These are phyloP conservation scores for Phlebiopsis gigantea DNA, from an alignment of 768 basidiomycete species.

Conservation along the genomic window DNA sequence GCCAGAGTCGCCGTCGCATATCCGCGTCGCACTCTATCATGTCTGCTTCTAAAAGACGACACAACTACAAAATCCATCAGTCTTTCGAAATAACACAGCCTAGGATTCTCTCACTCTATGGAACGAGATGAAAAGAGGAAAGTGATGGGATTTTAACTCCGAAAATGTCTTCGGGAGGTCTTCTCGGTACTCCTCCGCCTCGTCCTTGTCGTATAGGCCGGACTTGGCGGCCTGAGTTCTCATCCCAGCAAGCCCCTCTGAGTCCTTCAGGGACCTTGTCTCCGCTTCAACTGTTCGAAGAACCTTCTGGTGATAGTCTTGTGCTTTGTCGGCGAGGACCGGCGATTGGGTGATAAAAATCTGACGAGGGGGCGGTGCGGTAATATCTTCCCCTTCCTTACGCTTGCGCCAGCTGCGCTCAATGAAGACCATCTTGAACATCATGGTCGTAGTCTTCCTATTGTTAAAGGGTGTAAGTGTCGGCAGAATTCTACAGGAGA, in stretches of 20 bases:
- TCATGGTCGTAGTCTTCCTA: conserved; percentile 25
- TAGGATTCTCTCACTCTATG: conserved; percentile 1
- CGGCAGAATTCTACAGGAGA: background rate
- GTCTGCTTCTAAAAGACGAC: conserved; percentile 5
- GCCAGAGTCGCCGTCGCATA: background rate
- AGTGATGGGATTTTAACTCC: conserved; percentile 48
- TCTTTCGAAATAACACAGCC: background rate
- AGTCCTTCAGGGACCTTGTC: background rate
- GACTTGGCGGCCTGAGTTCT: background rate
- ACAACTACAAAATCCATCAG: background rate
- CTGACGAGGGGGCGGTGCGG: conserved; percentile 16
- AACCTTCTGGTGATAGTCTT: conserved; percentile 21
- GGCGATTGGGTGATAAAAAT: conserved; percentile 25
- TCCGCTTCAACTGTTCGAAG: conserved; percentile 4
- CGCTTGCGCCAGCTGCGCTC: conserved; percentile 9
- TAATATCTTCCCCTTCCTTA: background rate
- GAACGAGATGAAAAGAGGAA: conserved; percentile 59
- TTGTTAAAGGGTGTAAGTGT: background rate
- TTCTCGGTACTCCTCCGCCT: conserved; percentile 31
- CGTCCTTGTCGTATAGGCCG: conserved; percentile 35
- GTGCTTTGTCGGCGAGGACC: conserved; percentile 22
- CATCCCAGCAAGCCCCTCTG: background rate
- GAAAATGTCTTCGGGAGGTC: conserved; percentile 47
- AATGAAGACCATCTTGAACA: conserved; percentile 24
- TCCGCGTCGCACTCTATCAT: background rate